Evolutionary conservation across 176 grass and related monocot species (phyloP).

Genomic region (Phoenix roebelenii): DNA sequence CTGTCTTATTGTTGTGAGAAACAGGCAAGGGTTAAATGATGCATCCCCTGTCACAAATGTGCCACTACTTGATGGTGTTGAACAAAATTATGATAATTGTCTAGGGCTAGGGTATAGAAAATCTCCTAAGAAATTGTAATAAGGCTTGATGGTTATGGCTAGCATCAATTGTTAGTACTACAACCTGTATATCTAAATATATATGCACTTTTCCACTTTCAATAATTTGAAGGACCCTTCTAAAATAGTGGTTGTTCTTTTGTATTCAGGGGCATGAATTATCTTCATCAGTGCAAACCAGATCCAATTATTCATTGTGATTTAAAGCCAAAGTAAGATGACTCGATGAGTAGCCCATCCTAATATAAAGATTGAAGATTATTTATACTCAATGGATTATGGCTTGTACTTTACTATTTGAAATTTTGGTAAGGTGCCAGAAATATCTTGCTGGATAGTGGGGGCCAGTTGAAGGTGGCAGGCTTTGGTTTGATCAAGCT

Average conservation of each 20-base stretch:
- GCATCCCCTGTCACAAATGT: too few species aligned
- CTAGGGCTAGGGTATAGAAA: too few species aligned
- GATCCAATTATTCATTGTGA: conserved; percentile 95
- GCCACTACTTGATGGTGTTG: too few species aligned
- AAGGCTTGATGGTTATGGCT: too few species aligned
- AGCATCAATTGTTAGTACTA: background rate
- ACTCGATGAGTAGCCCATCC: conserved; percentile 25
- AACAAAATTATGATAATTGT: too few species aligned
- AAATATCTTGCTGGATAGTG: conserved; percentile 99
- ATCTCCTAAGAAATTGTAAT: too few species aligned
- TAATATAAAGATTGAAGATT: background rate
- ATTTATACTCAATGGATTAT: conserved; percentile 4
- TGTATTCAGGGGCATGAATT: conserved; percentile 82
- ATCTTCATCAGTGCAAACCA: conserved; percentile 94
- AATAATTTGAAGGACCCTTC: background rate
- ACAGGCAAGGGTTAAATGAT: too few species aligned
- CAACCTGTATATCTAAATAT: background rate
- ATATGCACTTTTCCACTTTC: background rate
- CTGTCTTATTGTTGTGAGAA: too few species aligned
- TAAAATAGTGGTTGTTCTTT: background rate
- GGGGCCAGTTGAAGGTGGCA: conserved; percentile 62
- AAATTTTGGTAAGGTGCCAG: conserved; percentile 99
- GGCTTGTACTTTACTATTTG: conserved; percentile 57
- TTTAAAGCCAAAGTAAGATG: conserved; percentile 99
- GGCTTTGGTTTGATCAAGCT: conserved; percentile 61